Evolutionary conservation across 345 rosid genomes (phyloP), one percentile per base, ranked within the genome.

Genomic region (Dipteronia dyeriana): DNA sequence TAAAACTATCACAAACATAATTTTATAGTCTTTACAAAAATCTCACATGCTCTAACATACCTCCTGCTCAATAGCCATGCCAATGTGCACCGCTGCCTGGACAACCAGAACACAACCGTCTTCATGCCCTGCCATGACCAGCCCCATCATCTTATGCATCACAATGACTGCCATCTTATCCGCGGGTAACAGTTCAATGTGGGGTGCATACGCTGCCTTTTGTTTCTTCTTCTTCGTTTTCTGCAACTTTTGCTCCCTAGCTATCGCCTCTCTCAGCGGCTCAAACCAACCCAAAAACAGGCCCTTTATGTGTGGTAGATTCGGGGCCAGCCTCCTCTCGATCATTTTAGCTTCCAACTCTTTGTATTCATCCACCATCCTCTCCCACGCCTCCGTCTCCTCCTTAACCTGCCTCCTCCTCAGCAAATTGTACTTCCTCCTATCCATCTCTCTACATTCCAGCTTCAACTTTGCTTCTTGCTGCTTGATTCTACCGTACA

Each of bases 321-420:
- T 91, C 0, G 99, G 99, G 4, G 98, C 97, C 74, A 93, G 74
- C 61, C 85, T 87, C 86, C 79, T 92, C 85, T 90, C 90, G 53
- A 97, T 84, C 98, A 95, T 95, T 69, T 86, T 90, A 78, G 86
- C 87, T 82, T 90, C 92, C 74, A 95, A 66, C 67, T 82, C 89
- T 82, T 87, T 87, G 56, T 95, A 95, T 79, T 95, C 99, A 31
- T 87, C 88, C 53, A 88, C 91, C 91, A 81, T 90, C 73, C 66
- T 89, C 91, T 93, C 92, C 97, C 97, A 95, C 14, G 94, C 98
- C 82, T 91, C 96, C 10, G 99, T 93, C 91, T 95, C 98, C 77
- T 90, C 91, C 84, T 82, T 89, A 64, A 95, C 82, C 80, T 95
- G 98, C 73, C 97, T 77, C 82, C 98, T 85, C 85, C 97, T 79